Base-by-base conservation (phyloP, 2,329 filamentous ascomycete genomes). In the Microascus cirrosus region DNA sequence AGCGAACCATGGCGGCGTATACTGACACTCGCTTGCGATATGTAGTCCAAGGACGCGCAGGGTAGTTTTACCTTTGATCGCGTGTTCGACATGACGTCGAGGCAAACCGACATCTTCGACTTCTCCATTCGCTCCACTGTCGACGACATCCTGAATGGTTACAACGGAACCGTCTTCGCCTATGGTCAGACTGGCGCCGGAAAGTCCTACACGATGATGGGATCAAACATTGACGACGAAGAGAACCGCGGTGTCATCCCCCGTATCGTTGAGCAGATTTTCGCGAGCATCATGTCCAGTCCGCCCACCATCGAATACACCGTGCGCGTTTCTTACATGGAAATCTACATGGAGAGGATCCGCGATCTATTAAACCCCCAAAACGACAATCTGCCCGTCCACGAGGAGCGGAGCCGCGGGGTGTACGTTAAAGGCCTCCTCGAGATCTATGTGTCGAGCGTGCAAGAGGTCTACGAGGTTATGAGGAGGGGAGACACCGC, bases 261-360 rank as follows among this genome's bases (percentile, higher is more conserved):
- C 55, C 87, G 94, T 67, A 97, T 97, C 65, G 87, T 96, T 64
- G 90, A 97, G 74, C 93, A 97, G 75, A 96, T 97, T 70, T 97
- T 97, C 71, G 86, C 89, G 65, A 95, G 89, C 74, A 97, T 97
- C 71, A 80, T 96, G 74, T 85, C 89, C 24, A 96, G 91, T 65
- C 90, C 93, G 51, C 86, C 86, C 66, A 95, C 90, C 64, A 96
- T 97, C 70, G 94, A 97, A 74, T 97, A 97, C 73, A 97, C 92
- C n/a, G 93, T 99, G 57, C 85, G 92, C 59, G 93, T 97, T 68
- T 96, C 91, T 73, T 97, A 97, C 74, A 96, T 99, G 92, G 94
- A 99, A 74, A 97, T 99, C 63, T 99, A 99, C 78, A 99, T 97
- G 94, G 94, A 99, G 76, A 85, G 89, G 65, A 97, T 99, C 71